Evolutionary conservation across 352 stramenopile genomes (phyloP), one percentile per base, ranked within the genome.

Genomic region (Lagenidium sp.): DNA sequence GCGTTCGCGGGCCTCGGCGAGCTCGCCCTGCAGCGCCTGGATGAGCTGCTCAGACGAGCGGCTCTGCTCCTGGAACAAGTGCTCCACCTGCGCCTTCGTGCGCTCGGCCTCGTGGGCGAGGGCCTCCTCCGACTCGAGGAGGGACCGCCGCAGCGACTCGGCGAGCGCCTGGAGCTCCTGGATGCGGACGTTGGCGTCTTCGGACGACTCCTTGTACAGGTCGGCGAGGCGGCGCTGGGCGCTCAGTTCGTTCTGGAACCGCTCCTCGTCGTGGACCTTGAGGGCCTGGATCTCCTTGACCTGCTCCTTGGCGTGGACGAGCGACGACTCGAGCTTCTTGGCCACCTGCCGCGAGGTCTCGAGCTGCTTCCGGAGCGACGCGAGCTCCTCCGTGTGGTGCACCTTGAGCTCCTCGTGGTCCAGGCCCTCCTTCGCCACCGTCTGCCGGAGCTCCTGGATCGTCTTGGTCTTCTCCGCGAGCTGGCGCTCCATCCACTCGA

Each of bases 11-110:
- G 79, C 62, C n/a, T 69, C 62, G 12, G 68, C 51, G 1, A 91
- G 31, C 26, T 85, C 68, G 2, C 67, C 56, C 30, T 87, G 55
- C 16, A 91, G 50, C 23, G 50, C 63, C 37, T 69, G 54, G 31
- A 91, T 79, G 3, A 65, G 65, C 5, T 59, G 46, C 42, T 85
- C 77, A 0, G 69, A 85, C 4, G 58, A 47, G n/a, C 68, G 50
- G 1, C 63, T 53, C 40, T 91, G 78, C 42, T 90, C 69, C 28
- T 50, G 65, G 57, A 89, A 89, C n/a, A 89, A 51, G 36, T 85
- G 63, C 43, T 87, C 64, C 11, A 85, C 75, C 18, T 82, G 65
- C 12, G 81, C 50, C 41, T 85, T 80, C 37, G 72, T 80, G 1
- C 68, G 72, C 28, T 87, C 72, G 8, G 65, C 84, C 53, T 88